Evolutionary conservation across 2,329 filamentous ascomycete species (phyloP).

Genomic region (Alternaria sp.): DNA sequence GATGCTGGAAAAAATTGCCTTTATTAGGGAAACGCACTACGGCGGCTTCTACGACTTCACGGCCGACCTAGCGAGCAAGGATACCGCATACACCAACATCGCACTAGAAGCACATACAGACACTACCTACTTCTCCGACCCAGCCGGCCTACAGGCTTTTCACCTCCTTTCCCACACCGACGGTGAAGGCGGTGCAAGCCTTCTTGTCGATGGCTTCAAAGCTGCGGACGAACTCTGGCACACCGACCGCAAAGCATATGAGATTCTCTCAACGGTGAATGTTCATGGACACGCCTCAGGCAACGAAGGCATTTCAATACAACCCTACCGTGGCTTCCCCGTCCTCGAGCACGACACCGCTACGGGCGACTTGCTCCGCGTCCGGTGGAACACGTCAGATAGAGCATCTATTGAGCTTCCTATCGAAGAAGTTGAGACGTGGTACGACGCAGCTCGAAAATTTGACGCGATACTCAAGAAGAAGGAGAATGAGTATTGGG

Average conservation of each 20-base stretch:
- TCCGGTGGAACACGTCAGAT: slow-evolving; percentile 95
- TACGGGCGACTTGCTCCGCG: slow-evolving; percentile 60
- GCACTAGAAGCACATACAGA: slow-evolving; percentile 88
- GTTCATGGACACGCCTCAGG: slow-evolving; percentile 86
- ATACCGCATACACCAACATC: slow-evolving; percentile 89
- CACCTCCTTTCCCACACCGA: slow-evolving; percentile 83
- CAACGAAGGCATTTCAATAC: slow-evolving; percentile 81
- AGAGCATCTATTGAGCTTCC: slow-evolving; percentile 71
- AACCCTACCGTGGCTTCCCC: slow-evolving; percentile 72
- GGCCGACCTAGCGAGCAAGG: slow-evolving; percentile 83
- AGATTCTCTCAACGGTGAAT: slow-evolving; percentile 60
- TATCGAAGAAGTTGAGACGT: slow-evolving; percentile 60
- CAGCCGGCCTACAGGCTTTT: slow-evolving; percentile 88
- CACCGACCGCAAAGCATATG: slow-evolving; percentile 63
- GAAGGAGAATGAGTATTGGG: slow-evolving; percentile 73
- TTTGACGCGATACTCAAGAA: slow-evolving; percentile 75
- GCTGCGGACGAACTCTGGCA: slow-evolving; percentile 67
- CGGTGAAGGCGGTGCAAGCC: slow-evolving; percentile 73
- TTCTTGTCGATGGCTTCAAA: slow-evolving; percentile 86
- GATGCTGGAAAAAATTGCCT: slow-evolving; percentile 81
- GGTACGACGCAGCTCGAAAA: slow-evolving; percentile 81
- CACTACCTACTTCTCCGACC: slow-evolving; percentile 94
- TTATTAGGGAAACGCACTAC: slow-evolving; percentile 90
- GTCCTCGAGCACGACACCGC: slow-evolving; percentile 69
- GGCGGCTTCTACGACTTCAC: slow-evolving; percentile 87